phyloP scores from a whole-genome alignment of 2,329 filamentous ascomycete genomes.

The Ascochyta clinopodiicola region DNA sequence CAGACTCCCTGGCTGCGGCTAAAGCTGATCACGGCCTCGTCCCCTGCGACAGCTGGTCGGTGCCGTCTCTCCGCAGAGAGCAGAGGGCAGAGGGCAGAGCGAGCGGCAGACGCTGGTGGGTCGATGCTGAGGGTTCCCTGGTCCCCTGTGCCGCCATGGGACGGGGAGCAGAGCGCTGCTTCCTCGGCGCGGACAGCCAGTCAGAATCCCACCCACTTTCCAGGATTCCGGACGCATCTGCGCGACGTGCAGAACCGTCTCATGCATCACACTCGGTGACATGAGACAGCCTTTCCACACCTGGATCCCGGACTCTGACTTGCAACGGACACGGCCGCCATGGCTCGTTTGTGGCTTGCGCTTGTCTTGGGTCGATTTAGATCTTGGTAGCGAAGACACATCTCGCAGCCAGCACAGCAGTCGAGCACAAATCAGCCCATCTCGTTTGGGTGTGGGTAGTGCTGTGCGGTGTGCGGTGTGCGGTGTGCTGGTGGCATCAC shows the following conservation, averaged over 20 bases:
- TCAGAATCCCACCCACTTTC: constrained; percentile 31
- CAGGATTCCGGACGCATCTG: constrained; percentile 34
- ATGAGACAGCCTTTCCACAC: constrained; percentile 30
- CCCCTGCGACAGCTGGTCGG: constrained; percentile 11
- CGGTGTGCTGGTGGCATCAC: neutral
- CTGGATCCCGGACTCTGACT: constrained; percentile 31
- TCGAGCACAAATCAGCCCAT: constrained; percentile 11
- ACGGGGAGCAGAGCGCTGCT: constrained; percentile 7
- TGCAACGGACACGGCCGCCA: constrained; percentile 27
- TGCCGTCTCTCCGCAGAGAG: constrained; percentile 19
- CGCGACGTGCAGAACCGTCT: constrained; percentile 31
- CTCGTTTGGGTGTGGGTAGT: neutral
- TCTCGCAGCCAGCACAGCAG: constrained; percentile 9
- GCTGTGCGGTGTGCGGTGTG: no score
- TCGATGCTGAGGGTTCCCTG: constrained; percentile 13
- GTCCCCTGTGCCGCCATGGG: constrained; percentile 14
- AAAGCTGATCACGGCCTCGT: constrained; percentile 21
- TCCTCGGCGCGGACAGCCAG: constrained; percentile 18
- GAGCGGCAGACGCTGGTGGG: constrained; percentile 4
- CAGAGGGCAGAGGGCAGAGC: neutral
- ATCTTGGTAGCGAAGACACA: constrained; percentile 22
- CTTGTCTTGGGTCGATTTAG: constrained; percentile 20
- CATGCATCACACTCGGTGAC: constrained; percentile 34
- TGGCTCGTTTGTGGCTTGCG: constrained; percentile 27
- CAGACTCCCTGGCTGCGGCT: constrained; percentile 17